Base-by-base conservation (phyloP, 1,284 basidiomycete species). In the Stereum hirsutum region DNA sequence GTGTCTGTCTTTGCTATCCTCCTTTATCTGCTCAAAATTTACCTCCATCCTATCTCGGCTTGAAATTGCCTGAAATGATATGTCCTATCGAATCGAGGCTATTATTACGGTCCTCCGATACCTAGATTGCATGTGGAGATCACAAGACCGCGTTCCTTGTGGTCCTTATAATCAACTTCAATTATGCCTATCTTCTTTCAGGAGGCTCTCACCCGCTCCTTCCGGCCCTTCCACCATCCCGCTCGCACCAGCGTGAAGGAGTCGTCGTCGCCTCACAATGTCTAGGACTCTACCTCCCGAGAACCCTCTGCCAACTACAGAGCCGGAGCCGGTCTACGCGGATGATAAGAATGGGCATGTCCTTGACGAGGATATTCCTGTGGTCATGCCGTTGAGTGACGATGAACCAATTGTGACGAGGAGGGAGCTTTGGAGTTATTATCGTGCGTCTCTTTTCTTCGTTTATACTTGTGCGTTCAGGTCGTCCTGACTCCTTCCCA, bases 371-470 rank as follows among this genome's bases (percentile, higher is more conserved):
- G 41, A 37, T 25, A 44, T 30, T 17, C 44, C 49, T 8, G 40
- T 66, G 27, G 54, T 70, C 4, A 64, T 64, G 0, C 57, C 63
- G 0, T 58, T 69, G 28, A 57, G 46, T 39, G 63, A 65, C 46
- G 55, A 74, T 37, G 77, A 78, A 41, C 78, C 78, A 0, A 53
- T 76, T 15, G 78, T 81, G 3, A 78, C 73, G 4, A 65, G 70
- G 43, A 69, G 54, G 49, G 82, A 86, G 55, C 64, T 86, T 5
- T 86, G 82, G 83, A 75, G 74, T 44, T 86, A 84, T 52, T 86
- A 86, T 56, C 47, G 82, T 82, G 49, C 41, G 70, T 67, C 2
- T 17, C 5, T 3, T 24, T 31, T 25, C 17, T 6, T 24, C 36
- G 23, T 31, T 19, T n/a, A 14, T 19, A 11, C 20, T 14, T 24